phyloP scores from a whole-genome alignment of 2,329 filamentous ascomycete species.

The Curvularia spicifera region DNA sequence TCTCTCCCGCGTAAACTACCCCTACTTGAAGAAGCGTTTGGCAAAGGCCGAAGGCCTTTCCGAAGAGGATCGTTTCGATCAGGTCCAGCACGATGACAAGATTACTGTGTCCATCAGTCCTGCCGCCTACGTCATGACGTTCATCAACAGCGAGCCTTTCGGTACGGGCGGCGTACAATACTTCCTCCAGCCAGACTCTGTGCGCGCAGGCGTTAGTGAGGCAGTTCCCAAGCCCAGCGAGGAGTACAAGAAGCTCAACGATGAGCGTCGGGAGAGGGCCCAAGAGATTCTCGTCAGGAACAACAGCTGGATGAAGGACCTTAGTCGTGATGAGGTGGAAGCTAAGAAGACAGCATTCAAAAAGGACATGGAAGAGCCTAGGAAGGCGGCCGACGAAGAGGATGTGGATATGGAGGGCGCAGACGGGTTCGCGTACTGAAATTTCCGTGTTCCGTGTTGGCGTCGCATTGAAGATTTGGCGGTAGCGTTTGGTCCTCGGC shows the following conservation, averaged over 20 bases:
- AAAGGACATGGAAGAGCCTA: slow-evolving; percentile 38
- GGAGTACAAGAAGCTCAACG: slow-evolving; percentile 38
- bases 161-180: slow-evolving; percentile 48
- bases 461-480: not conserved
- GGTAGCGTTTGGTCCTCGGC: slow-evolving; percentile 7
- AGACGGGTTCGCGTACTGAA: slow-evolving; percentile 19
- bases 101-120: slow-evolving; percentile 55
- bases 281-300: slow-evolving; percentile 54
- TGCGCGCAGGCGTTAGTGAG: slow-evolving; percentile 46
- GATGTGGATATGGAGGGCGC: slow-evolving; percentile 46
- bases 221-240: slow-evolving; percentile 43
- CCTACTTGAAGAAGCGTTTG: slow-evolving; percentile 52
- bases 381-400: slow-evolving; percentile 26
- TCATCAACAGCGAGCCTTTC: slow-evolving; percentile 49
- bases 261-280: slow-evolving; percentile 45
- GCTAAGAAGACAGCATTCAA: slow-evolving; percentile 49
- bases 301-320: slow-evolving; percentile 55
- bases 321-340: slow-evolving; percentile 56
- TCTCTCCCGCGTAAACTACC: slow-evolving; percentile 42
- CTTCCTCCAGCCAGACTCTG: slow-evolving; percentile 48
- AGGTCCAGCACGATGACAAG: slow-evolving; percentile 49
- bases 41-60: slow-evolving; percentile 44
- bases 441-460: not conserved
- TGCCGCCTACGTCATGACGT: slow-evolving; percentile 52
- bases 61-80: slow-evolving; percentile 41